A percentile compares a stretch with the other conserved stretches of the same genome.
Conservation (phyloP, 495 filamentous ascomycete species). For the Cercophora sp. region DNA sequence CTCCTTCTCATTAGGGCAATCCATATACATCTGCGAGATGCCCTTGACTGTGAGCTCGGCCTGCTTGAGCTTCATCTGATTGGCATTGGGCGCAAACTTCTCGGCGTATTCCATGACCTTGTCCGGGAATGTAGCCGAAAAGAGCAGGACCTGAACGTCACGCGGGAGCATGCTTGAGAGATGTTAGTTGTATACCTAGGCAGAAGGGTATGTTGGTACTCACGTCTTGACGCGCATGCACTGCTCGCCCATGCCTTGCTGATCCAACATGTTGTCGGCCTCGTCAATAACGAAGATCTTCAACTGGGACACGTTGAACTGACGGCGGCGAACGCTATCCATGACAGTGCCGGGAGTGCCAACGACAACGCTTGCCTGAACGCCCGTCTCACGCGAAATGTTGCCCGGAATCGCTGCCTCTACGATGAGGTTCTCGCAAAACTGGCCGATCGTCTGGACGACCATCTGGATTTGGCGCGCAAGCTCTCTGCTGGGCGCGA, state of each 20-base stretch:
- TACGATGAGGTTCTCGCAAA: conserved; percentile 65
- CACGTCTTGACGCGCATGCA: conserved; percentile 83
- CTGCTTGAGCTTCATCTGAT: conserved; percentile 80
- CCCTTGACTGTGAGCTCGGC: conserved; percentile 94
- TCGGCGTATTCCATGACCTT: conserved; percentile 76
- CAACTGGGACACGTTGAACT: conserved; percentile 60
- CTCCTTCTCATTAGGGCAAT: conserved; percentile 71
- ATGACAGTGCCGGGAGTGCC: conserved; percentile 92
- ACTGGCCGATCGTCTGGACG: conserved; percentile 73
- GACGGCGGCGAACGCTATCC: conserved; percentile 72
- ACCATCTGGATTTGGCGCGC: conserved; percentile 92
- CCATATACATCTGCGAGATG: conserved; percentile 95
- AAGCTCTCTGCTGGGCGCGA: conserved; percentile 91
- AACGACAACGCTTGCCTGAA: conserved; percentile 74
- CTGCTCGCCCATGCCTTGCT: conserved; percentile 91
- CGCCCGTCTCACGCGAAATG: conserved; percentile 52
- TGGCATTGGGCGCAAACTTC: conserved; percentile 76
- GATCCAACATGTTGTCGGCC: conserved; percentile 93
- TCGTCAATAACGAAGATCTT: conserved; percentile 86
- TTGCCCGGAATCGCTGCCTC: conserved; percentile 78
- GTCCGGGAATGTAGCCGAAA: conserved; percentile 92
- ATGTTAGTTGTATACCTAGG: conserved; percentile 25
- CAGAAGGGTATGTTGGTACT: too few species aligned
- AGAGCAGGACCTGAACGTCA: conserved; percentile 78
- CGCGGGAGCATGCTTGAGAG: conserved; percentile 60